Conservation (phyloP, 2,329 filamentous ascomycete genomes). For the Lachnellula subtilissima region DNA sequence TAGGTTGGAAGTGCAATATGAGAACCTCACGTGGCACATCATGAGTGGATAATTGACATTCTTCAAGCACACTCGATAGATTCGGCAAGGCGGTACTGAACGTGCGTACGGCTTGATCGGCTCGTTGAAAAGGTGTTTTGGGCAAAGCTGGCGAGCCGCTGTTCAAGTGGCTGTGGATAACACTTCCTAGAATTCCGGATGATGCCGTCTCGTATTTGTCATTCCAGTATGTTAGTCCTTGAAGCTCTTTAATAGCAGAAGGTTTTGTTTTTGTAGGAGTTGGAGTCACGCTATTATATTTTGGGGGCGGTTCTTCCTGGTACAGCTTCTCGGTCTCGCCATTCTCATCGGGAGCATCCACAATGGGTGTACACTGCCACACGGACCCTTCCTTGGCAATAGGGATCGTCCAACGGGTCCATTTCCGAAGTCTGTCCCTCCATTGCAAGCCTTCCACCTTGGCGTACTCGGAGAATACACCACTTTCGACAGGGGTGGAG, state of each 20-base stretch:
- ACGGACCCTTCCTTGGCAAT: conserved; percentile 8
- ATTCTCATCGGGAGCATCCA: background rate
- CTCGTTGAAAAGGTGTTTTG: background rate
- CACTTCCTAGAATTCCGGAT: conserved; percentile 21
- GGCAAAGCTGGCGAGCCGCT: background rate
- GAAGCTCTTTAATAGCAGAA: background rate
- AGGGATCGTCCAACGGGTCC: conserved; percentile 28
- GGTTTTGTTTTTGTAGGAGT: background rate
- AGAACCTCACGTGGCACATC: conserved; percentile 5
- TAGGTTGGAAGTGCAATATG: conserved; percentile 26
- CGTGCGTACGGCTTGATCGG: conserved; percentile 3
- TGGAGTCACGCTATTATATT: background rate
- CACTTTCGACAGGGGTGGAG: background rate
- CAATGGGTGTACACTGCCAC: background rate
- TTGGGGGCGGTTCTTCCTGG: background rate
- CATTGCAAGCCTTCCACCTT: conserved; percentile 22
- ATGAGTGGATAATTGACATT: background rate
- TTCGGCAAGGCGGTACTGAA: conserved; percentile 25
- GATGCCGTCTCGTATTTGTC: conserved; percentile 16
- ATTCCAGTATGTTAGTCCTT: conserved; percentile 7
- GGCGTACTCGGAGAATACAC: conserved; percentile 18
- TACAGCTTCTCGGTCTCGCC: background rate
- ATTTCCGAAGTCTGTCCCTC: conserved; percentile 26
- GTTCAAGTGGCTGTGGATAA: conserved; percentile 16
- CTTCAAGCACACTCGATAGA: conserved; percentile 16